A percentile compares a stretch with the other conserved stretches of the same genome.
Conservation (phyloP, 495 filamentous ascomycete species). For the Penicillium malachiteum region DNA sequence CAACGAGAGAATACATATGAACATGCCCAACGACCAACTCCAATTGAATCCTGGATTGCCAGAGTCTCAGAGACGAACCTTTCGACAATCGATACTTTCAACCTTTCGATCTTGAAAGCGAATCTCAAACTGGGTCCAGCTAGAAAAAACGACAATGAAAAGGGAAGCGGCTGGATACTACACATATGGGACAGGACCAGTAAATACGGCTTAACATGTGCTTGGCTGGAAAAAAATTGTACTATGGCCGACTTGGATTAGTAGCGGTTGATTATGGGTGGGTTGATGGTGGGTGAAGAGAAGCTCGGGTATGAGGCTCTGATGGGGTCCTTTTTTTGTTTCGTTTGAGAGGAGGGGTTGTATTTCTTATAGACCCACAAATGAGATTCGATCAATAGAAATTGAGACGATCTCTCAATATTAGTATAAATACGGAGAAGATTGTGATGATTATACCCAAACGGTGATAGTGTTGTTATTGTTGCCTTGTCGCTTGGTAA, state of each 20-base stretch:
- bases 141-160: too few relatives aligned
- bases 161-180: too few relatives aligned
- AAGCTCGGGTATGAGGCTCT: too few relatives aligned
- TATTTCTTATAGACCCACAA: not conserved
- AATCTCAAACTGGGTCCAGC: too few relatives aligned
- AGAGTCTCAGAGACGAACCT: conserved; percentile 4
- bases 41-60: conserved; percentile 22
- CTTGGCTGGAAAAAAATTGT: too few relatives aligned
- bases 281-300: too few relatives aligned
- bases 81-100: conserved; percentile 20
- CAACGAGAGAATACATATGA: conserved; percentile 36
- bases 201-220: too few relatives aligned
- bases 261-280: too few relatives aligned
- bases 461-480: not conserved
- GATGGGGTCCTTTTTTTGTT: too few relatives aligned
- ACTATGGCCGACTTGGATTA: too few relatives aligned
- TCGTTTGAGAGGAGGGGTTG: not conserved
- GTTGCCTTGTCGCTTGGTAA: conserved; percentile 1
- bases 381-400: not conserved
- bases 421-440: not conserved
- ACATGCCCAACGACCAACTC: conserved; percentile 22
- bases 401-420: not conserved
- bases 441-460: not conserved
- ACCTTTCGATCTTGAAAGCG: conserved; percentile 5
- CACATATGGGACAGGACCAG: too few relatives aligned